Evolutionary conservation across 2,329 filamentous ascomycete species (phyloP), one percentile per base, ranked within the genome.

Genomic region (Davidsoniella neocaledoniae): DNA sequence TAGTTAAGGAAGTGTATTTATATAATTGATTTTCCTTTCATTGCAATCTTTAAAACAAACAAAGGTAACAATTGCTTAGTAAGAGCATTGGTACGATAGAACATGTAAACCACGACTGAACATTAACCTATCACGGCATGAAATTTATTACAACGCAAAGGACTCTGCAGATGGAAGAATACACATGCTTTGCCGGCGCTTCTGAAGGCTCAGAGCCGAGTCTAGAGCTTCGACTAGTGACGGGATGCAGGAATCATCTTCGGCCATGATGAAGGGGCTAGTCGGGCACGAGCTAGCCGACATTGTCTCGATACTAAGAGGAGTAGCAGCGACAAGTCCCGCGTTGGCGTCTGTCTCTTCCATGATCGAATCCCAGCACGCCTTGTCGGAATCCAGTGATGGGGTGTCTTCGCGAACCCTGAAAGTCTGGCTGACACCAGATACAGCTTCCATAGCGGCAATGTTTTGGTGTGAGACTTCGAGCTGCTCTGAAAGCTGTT

Each of bases 151-250:
- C 33, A 48, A 36, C 19, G n/a, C 9, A 37, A 38, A 45, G n/a
- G 33, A 39, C 16, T 49, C 37, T n/a, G 43, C 9, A 17, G 46
- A 40, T 16, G 50, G 26, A 37, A 46, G 29, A n/a, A 48, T 33
- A 36, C 48, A 42, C 29, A 53, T 42, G 36, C 51, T 53, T 25
- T 53, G 51, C 19, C 51, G 51, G 33, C 48, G 51, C 19, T 49
- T 41, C n/a, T 48, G 44, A 21, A n/a, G 23, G 38, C 25, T 19
- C 8, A 53, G 38, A 12, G 17, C 19, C 14, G 42, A 23, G 38
- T 29, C 42, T 4, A 51, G 33, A 42, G 44, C 29, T n/a, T 38
- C 33, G 19, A 49, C 14, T 26, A 41, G 29, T 17, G 44, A n/a
- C 8, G 40, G 4, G 9, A 9, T 37, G 23, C 44, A 33, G 7